A percentile compares a stretch with the other conserved stretches of the same genome.
Evolutionary conservation across 306 rosid species (phyloP).

Genomic region (Casuarina glauca): DNA sequence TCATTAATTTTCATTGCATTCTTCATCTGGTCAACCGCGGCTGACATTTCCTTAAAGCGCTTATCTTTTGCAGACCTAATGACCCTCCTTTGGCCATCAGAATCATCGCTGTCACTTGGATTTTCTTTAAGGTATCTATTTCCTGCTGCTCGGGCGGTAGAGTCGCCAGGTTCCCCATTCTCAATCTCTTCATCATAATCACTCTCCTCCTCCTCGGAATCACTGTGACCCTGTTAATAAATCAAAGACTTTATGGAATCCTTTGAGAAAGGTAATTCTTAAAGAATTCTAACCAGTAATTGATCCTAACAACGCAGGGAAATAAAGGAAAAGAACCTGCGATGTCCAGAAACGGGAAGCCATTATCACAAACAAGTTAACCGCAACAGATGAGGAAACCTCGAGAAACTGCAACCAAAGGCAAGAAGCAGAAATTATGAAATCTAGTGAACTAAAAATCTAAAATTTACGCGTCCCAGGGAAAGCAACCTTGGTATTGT

Average conservation of each 20-base stretch:
- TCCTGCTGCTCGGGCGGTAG: constrained; percentile 17
- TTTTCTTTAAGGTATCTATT: constrained; percentile 43
- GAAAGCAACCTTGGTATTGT: background rate
- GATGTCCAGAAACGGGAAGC: constrained; percentile 38
- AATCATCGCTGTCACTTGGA: constrained; percentile 71
- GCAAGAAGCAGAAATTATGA: background rate
- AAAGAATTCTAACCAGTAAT: background rate
- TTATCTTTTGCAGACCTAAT: constrained; percentile 87
- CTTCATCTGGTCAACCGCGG: constrained; percentile 90
- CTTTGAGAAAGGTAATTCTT: background rate
- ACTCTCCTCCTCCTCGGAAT: constrained; percentile 74
- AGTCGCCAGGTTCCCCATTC: constrained; percentile 34
- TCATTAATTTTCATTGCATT: constrained; percentile 97
- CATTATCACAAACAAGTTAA: constrained; percentile 21
- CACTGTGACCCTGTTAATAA: constrained; percentile 62
- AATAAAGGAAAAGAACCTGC: background rate
- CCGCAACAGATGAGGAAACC: background rate
- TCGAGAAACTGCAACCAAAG: background rate
- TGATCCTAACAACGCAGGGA: background rate
- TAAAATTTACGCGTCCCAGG: background rate
- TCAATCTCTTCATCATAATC: constrained; percentile 60
- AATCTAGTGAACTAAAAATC: background rate
- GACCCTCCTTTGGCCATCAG: constrained; percentile 63
- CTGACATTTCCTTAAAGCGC: constrained; percentile 82
- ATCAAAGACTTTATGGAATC: background rate